A percentile compares a stretch with the other conserved stretches of the same genome.
These are phyloP conservation scores for Calonectria multiphialidica DNA, from an alignment of 2,329 filamentous ascomycete genomes.

Conservation along the genomic window DNA sequence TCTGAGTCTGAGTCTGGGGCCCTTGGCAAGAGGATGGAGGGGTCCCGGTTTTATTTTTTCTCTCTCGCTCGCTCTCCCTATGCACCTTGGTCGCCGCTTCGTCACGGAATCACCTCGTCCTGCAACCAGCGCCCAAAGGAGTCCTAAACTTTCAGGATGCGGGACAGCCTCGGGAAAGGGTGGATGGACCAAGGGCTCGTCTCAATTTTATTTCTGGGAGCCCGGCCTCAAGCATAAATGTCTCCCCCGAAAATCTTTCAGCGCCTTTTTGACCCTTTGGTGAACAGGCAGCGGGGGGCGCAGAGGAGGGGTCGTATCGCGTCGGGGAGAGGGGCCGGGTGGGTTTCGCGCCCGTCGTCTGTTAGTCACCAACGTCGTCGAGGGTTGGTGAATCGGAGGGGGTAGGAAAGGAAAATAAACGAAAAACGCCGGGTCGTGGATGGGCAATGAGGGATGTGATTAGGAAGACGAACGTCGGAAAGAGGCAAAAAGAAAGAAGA, in stretches of 20 bases:
- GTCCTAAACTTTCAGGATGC: neutral
- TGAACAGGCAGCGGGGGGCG: constrained; percentile 14
- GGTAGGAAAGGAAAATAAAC: neutral
- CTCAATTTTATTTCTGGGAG: constrained; percentile 6
- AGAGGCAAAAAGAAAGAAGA: neutral
- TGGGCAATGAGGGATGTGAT: neutral
- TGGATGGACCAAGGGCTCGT: neutral
- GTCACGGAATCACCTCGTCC: neutral
- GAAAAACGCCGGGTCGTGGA: neutral
- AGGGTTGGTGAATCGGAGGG: neutral
- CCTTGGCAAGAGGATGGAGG: neutral
- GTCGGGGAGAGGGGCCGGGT: constrained; percentile 1
- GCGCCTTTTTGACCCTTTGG: neutral
- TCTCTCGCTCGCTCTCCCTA: neutral
- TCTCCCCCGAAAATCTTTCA: constrained; percentile 19
- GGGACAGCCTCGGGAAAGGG: neutral
- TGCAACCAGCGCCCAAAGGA: neutral
- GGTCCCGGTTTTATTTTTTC: neutral
- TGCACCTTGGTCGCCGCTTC: constrained; percentile 2
- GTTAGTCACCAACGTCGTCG: neutral
- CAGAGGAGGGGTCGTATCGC: constrained; percentile 24
- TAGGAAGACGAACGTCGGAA: neutral
- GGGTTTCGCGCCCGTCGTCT: constrained; percentile 2
- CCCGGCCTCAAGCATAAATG: neutral
- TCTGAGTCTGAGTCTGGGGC: constrained; percentile 4